Conservation (phyloP, 768 basidiomycete genomes). For the Hygrocybe punicea region DNA sequence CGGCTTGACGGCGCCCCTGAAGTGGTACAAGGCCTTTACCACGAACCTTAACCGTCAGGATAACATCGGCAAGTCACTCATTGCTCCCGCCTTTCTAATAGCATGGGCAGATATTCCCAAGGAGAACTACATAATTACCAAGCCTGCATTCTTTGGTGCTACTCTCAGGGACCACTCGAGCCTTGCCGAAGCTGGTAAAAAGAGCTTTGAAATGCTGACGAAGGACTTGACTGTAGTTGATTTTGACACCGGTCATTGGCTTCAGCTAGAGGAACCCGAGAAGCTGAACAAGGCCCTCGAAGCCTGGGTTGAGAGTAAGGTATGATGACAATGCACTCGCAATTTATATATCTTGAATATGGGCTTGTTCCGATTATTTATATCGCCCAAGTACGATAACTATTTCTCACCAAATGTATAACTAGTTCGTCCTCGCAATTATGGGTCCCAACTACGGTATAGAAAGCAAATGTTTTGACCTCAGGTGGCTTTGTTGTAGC, state of each 20-base stretch:
- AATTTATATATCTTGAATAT: too few species aligned
- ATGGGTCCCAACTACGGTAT: slow-evolving; percentile 77
- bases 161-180: slow-evolving; percentile 32
- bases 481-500: slow-evolving; percentile 56
- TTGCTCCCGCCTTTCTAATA: neutral
- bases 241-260: slow-evolving; percentile 42
- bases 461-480: slow-evolving; percentile 87
- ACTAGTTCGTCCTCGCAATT: too few species aligned
- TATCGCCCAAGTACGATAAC: too few species aligned
- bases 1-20: slow-evolving; percentile 31
- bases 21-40: slow-evolving; percentile 36
- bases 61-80: slow-evolving; percentile 27
- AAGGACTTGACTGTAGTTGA: slow-evolving; percentile 27
- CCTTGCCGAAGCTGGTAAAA: slow-evolving; percentile 14
- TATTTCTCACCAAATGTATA: too few species aligned
- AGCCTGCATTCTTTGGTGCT: slow-evolving; percentile 38
- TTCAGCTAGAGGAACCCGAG: slow-evolving; percentile 32
- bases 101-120: slow-evolving; percentile 12
- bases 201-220: slow-evolving; percentile 13
- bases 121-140: slow-evolving; percentile 22
- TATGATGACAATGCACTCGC: too few species aligned
- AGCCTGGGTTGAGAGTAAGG: slow-evolving; percentile 19
- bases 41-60: slow-evolving; percentile 29
- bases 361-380: too few species aligned
- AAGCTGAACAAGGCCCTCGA: slow-evolving; percentile 30